phyloP scores from a whole-genome alignment of 2,329 filamentous ascomycete species.

The Chaetomiaceae sp. region DNA sequence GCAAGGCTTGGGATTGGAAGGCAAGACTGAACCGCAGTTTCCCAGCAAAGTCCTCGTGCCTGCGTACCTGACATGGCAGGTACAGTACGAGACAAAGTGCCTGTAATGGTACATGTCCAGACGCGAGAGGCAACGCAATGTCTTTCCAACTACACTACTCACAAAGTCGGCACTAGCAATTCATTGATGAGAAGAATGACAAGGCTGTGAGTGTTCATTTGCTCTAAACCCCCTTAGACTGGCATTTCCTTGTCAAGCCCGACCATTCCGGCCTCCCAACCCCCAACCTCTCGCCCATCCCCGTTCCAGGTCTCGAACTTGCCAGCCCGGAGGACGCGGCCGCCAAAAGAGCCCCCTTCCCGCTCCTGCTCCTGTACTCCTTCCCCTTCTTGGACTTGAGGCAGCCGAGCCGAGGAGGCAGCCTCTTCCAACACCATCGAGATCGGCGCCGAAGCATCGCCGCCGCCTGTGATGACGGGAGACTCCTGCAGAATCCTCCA shows the following conservation, averaged over 20 bases:
- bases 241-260: conserved; percentile 1
- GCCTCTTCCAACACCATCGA: background rate
- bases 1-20: too few species aligned
- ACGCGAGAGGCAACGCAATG: too few species aligned
- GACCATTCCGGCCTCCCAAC: background rate
- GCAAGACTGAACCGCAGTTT: too few species aligned
- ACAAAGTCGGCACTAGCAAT: too few species aligned
- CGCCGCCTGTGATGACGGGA: background rate
- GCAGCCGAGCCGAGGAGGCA: background rate
- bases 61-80: too few species aligned
- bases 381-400: background rate
- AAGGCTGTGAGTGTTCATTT: too few species aligned
- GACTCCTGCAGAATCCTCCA: conserved; percentile 17
- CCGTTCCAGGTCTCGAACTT: background rate
- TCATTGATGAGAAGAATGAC: too few species aligned
- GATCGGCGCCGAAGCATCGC: background rate
- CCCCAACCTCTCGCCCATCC: too few species aligned
- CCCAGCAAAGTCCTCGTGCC: too few species aligned
- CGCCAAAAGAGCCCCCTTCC: background rate
- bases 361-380: background rate
- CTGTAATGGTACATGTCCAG: too few species aligned
- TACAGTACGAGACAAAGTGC: too few species aligned
- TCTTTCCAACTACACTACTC: too few species aligned
- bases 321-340: background rate
- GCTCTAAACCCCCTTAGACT: conserved; percentile 12